Percentiles rank a stretch among this genome's conserved stretches.
Conservation (phyloP, 2,329 filamentous ascomycete genomes). For the Colletotrichum costaricense region DNA sequence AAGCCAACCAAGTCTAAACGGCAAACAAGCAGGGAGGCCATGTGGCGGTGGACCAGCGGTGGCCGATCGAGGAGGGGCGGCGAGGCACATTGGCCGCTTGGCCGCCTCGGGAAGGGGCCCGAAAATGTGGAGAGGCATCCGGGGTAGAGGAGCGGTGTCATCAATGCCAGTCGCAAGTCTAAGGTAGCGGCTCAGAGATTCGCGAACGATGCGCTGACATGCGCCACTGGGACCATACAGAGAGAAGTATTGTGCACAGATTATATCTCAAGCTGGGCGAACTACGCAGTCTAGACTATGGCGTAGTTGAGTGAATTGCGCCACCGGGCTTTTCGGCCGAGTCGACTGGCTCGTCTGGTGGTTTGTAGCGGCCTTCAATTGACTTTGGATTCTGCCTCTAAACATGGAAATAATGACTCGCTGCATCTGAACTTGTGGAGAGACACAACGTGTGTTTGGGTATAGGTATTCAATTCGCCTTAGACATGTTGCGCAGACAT, state of each 20-base stretch:
- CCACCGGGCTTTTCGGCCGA: not conserved
- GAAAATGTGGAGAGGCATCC: slow-evolving; percentile 29
- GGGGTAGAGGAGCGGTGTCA: slow-evolving; percentile 26
- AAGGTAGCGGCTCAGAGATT: not conserved
- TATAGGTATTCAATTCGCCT: not conserved
- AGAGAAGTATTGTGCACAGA: not conserved
- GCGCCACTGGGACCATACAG: not conserved
- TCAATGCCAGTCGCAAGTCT: slow-evolving; percentile 24
- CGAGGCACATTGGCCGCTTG: slow-evolving; percentile 32
- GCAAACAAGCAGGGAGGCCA: slow-evolving; percentile 28
- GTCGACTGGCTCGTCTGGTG: not conserved
- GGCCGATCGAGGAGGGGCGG: slow-evolving; percentile 32
- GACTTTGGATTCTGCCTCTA: not conserved
- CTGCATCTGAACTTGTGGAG: slow-evolving; percentile 1
- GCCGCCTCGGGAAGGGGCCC: slow-evolving; percentile 33
- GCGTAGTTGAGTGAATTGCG: not conserved
- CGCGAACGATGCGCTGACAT: slow-evolving; percentile 12
- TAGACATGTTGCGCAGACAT: not conserved
- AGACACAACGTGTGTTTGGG: not conserved
- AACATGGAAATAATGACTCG: not conserved
- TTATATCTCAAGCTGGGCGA: not conserved
- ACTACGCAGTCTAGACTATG: slow-evolving; percentile 11
- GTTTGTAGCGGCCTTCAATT: not conserved
- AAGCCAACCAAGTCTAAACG: slow-evolving; percentile 1
- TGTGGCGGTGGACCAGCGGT: slow-evolving; percentile 31